Evolutionary conservation across 495 filamentous ascomycete species (phyloP).

Genomic region (Lasiosphaeria hispida): DNA sequence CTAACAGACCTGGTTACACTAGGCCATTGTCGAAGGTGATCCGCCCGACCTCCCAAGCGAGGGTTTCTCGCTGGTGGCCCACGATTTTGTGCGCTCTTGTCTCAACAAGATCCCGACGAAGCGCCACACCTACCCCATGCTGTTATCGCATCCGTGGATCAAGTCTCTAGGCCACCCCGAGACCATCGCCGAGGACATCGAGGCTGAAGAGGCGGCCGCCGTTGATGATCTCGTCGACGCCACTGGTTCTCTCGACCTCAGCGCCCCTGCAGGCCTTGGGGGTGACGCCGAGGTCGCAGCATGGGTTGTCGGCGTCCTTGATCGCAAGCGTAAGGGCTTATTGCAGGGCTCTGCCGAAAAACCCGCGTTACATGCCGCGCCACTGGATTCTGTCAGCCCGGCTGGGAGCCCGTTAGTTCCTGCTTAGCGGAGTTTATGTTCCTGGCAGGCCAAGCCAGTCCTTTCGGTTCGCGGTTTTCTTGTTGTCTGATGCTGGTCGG

Average conservation of each 20-base stretch:
- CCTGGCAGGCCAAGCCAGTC: too few relatives aligned
- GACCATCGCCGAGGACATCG: constrained; percentile 73
- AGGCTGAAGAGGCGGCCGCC: constrained; percentile 53
- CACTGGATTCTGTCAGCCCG: constrained; percentile 61
- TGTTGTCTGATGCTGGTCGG: too few relatives aligned
- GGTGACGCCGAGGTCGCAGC: constrained; percentile 76
- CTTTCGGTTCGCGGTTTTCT: too few relatives aligned
- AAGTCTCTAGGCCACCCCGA: constrained; percentile 75
- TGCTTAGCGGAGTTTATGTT: neutral
- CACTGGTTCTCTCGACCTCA: constrained; percentile 42
- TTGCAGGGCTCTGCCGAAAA: constrained; percentile 34
- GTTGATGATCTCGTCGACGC: constrained; percentile 47
- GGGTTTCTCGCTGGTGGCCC: constrained; percentile 74
- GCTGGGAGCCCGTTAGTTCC: constrained; percentile 32
- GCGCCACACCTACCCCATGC: constrained; percentile 85
- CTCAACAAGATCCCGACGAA: constrained; percentile 90
- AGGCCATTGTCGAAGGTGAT: constrained; percentile 98
- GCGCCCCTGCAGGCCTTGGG: constrained; percentile 35
- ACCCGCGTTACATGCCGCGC: constrained; percentile 77
- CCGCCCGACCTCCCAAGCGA: constrained; percentile 79
- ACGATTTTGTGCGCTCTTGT: constrained; percentile 84
- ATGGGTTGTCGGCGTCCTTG: constrained; percentile 77
- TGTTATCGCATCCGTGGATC: constrained; percentile 88
- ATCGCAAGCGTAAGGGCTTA: constrained; percentile 55
- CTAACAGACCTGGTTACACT: constrained; percentile 8